These are phyloP conservation scores for Xylariaceae sp. DNA, from an alignment of 2,329 filamentous ascomycete genomes.

Conservation along the genomic window DNA sequence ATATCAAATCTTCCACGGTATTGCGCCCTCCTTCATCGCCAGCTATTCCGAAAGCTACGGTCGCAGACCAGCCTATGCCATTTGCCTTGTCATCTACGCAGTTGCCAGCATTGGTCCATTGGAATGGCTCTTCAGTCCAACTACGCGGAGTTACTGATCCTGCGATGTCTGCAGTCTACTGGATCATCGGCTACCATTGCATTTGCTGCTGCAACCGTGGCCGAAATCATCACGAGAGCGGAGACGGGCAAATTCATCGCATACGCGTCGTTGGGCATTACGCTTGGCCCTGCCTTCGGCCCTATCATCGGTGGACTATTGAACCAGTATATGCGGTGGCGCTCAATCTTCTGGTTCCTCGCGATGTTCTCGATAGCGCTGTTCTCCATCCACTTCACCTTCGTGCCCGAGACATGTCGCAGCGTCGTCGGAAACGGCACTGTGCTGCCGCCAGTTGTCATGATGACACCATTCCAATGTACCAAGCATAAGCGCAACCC, in stretches of 20 bases:
- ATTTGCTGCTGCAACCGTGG: slow-evolving; percentile 45
- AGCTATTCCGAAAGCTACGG: slow-evolving; percentile 42
- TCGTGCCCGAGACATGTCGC: slow-evolving; percentile 18
- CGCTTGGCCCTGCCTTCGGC: slow-evolving; percentile 35
- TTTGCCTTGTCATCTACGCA: slow-evolving; percentile 40
- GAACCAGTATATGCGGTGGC: slow-evolving; percentile 18
- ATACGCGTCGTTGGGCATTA: slow-evolving; percentile 35
- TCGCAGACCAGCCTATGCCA: slow-evolving; percentile 39
- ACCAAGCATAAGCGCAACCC: slow-evolving; percentile 1
- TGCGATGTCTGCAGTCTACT: slow-evolving; percentile 44
- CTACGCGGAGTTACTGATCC: slow-evolving; percentile 38
- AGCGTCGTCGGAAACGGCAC: slow-evolving; percentile 16
- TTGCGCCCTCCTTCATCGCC: slow-evolving; percentile 45
- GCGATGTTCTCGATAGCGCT: slow-evolving; percentile 16
- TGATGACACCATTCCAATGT: slow-evolving; percentile 6
- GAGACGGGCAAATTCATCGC: slow-evolving; percentile 52
- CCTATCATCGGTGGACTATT: slow-evolving; percentile 15
- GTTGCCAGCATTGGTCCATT: slow-evolving; percentile 32
- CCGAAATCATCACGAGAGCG: slow-evolving; percentile 49
- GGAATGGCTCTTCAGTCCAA: slow-evolving; percentile 35
- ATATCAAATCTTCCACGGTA: slow-evolving; percentile 42
- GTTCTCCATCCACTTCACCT: slow-evolving; percentile 7
- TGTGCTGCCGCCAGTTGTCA: slow-evolving; percentile 1
- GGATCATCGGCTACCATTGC: slow-evolving; percentile 50
- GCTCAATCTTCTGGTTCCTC: slow-evolving; percentile 23